phyloP scores from a whole-genome alignment of 225 moss, liverwort and hornwort species.

The Polytrichum commune region DNA sequence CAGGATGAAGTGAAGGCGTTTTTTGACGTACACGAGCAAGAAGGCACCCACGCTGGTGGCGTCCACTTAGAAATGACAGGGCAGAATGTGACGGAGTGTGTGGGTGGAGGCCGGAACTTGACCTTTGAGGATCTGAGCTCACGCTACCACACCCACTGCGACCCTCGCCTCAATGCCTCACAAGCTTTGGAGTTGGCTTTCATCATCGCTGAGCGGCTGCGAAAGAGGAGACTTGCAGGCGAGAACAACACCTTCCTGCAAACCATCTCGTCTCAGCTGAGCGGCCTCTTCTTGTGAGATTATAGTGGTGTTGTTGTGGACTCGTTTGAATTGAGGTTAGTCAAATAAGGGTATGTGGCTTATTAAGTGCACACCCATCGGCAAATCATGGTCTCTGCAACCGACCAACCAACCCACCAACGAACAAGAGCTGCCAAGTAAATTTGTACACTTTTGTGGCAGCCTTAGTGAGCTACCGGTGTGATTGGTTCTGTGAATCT shows the following conservation, averaged over 20 bases:
- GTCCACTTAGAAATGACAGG: slow-evolving; percentile 90
- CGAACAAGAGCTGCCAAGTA: background rate
- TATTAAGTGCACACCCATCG: background rate
- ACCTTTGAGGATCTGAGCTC: slow-evolving; percentile 75
- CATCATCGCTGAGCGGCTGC: slow-evolving; percentile 77
- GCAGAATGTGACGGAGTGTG: slow-evolving; percentile 82
- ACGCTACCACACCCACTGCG: slow-evolving; percentile 85
- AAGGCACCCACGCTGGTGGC: slow-evolving; percentile 73
- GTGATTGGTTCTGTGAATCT: background rate
- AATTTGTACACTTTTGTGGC: slow-evolving; percentile 2
- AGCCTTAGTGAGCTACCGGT: background rate
- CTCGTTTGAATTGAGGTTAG: background rate
- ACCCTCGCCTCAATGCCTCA: slow-evolving; percentile 77
- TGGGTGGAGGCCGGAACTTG: slow-evolving; percentile 68
- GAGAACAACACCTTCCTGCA: slow-evolving; percentile 20
- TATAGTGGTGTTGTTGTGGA: background rate
- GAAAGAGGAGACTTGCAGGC: slow-evolving; percentile 52
- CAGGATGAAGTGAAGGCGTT: slow-evolving; percentile 77
- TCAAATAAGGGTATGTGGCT: background rate
- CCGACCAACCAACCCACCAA: background rate
- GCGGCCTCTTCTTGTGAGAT: slow-evolving; percentile 12
- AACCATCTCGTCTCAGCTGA: slow-evolving; percentile 21
- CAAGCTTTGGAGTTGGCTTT: slow-evolving; percentile 83
- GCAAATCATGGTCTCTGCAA: background rate
- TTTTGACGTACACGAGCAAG: slow-evolving; percentile 79